Percentiles rank a stretch among this genome's conserved stretches.
These are phyloP conservation scores for Trypanosoma melophagium DNA, from an alignment of 208 protist species.

Conservation along the genomic window DNA sequence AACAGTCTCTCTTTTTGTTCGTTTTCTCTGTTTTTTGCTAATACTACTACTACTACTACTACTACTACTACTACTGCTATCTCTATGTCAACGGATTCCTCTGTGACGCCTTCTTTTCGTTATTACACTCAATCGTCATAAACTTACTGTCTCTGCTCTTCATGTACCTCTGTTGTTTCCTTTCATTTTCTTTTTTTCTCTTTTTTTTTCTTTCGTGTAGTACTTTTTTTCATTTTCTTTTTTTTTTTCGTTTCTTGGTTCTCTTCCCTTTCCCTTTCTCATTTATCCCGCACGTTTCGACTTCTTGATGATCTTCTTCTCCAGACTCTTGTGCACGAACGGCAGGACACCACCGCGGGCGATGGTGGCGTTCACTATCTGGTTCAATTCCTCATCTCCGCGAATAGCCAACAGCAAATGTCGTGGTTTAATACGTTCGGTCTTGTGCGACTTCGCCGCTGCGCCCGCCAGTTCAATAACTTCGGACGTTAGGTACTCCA, in stretches of 20 bases:
- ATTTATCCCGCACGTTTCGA: slow-evolving; percentile 71
- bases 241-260: slow-evolving; percentile 3
- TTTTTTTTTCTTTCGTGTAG: too few species aligned
- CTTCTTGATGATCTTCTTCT: slow-evolving; percentile 93
- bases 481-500: slow-evolving; percentile 99
- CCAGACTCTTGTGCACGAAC: slow-evolving; percentile 85
- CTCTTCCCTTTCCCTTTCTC: background rate
- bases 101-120: too few species aligned
- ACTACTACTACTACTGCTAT: too few species aligned
- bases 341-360: slow-evolving; percentile 88
- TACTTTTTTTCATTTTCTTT: slow-evolving; percentile 5
- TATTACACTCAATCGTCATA: too few species aligned
- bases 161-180: too few species aligned
- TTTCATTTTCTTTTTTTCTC: too few species aligned
- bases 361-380: slow-evolving; percentile 96
- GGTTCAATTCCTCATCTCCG: slow-evolving; percentile 99
- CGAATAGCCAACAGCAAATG: slow-evolving; percentile 98
- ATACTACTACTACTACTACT: too few species aligned
- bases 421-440: slow-evolving; percentile 97
- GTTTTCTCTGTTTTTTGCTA: too few species aligned
- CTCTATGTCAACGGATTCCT: too few species aligned
- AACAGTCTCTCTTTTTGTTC: too few species aligned
- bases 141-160: too few species aligned
- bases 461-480: slow-evolving; percentile 98
- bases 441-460: slow-evolving; percentile 97